These are phyloP conservation scores for Plantago coronopus DNA, from an alignment of 305 asterid genomes.

Conservation along the genomic window DNA sequence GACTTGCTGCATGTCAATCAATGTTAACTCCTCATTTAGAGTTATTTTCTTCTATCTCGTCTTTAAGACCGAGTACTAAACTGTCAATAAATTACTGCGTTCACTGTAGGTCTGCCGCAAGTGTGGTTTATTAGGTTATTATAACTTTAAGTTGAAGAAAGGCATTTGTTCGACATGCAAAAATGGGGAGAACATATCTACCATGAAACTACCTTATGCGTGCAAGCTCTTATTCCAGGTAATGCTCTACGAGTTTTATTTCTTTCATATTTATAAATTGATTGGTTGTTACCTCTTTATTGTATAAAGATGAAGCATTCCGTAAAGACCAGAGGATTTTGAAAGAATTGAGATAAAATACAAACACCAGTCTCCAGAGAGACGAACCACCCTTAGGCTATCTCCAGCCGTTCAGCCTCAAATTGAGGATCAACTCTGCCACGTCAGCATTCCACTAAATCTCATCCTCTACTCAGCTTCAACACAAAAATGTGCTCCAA, in stretches of 20 bases:
- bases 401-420: too few relatives aligned
- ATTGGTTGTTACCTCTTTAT: not conserved
- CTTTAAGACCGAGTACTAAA: not conserved
- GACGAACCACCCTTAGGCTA: too few relatives aligned
- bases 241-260: slow-evolving; percentile 6
- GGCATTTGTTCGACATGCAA: slow-evolving; percentile 81
- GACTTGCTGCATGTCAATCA: not conserved
- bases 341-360: too few relatives aligned
- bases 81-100: slow-evolving; percentile 9
- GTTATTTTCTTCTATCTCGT: not conserved
- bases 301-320: not conserved
- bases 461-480: too few relatives aligned
- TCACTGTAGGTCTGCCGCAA: slow-evolving; percentile 74
- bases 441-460: too few relatives aligned
- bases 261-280: not conserved
- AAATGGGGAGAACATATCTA: slow-evolving; percentile 77
- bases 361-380: too few relatives aligned
- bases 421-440: too few relatives aligned
- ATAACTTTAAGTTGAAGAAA: slow-evolving; percentile 56
- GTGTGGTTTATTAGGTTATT: slow-evolving; percentile 90
- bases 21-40: not conserved
- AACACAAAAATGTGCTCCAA: too few relatives aligned
- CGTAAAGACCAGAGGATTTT: too few relatives aligned
- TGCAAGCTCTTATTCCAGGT: slow-evolving; percentile 98
- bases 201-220: slow-evolving; percentile 95